These are phyloP conservation scores for Prunus campanulata DNA, from an alignment of 306 rosid species.

Conservation along the genomic window DNA sequence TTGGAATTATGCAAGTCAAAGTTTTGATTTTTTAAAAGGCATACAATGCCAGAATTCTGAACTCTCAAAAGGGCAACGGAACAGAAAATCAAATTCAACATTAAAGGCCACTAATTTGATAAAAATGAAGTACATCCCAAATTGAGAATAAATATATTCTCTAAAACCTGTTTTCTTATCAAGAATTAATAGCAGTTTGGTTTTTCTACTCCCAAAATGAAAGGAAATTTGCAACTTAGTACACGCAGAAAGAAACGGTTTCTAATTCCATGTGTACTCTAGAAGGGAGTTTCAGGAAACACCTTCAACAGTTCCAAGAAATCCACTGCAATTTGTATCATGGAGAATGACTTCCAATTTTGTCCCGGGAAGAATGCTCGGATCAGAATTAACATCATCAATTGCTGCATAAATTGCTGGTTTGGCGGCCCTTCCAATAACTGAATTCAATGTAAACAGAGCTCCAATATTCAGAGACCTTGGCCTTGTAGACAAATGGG, in stretches of 20 bases:
- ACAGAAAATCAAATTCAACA: background rate
- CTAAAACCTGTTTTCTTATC: background rate
- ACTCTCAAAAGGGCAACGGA: slow-evolving; percentile 1
- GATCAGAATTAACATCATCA: slow-evolving; percentile 55
- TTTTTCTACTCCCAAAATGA: background rate
- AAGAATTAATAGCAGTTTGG: background rate
- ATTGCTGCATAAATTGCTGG: slow-evolving; percentile 59
- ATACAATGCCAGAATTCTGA: background rate
- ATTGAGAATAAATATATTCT: slow-evolving; percentile 6
- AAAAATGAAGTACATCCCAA: slow-evolving; percentile 1
- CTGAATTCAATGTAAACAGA: slow-evolving; percentile 52
- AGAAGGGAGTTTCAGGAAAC: slow-evolving; percentile 30
- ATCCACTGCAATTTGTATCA: slow-evolving; percentile 68
- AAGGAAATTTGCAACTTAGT: background rate
- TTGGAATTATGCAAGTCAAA: background rate
- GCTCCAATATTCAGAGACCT: slow-evolving; percentile 63
- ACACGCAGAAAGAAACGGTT: slow-evolving; percentile 8
- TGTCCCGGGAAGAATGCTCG: slow-evolving; percentile 46
- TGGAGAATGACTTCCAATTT: slow-evolving; percentile 31
- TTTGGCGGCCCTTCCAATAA: slow-evolving; percentile 58
- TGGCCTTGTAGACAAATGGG: slow-evolving; percentile 36
- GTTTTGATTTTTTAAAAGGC: background rate
- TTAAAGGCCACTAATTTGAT: background rate
- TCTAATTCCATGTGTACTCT: slow-evolving; percentile 2
- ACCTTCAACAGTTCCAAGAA: slow-evolving; percentile 75